These are phyloP conservation scores for Iberis pinnata DNA, from an alignment of 345 rosid species.

Conservation along the genomic window DNA sequence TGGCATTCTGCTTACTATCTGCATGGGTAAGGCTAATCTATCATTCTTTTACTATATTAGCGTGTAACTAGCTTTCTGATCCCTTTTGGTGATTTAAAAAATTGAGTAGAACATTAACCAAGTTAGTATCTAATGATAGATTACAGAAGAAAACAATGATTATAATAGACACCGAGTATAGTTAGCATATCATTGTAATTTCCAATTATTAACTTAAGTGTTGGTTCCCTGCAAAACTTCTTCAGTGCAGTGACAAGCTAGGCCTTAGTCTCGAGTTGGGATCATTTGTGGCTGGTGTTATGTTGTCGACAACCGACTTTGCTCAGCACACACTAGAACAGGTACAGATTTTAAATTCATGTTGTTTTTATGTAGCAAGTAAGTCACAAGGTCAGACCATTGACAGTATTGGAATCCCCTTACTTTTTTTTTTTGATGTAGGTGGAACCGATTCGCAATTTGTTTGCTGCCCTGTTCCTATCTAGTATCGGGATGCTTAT, in stretches of 20 bases:
- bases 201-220: conserved; percentile 5
- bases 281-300: conserved; percentile 97
- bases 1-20: conserved; percentile 95
- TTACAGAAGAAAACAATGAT: not conserved
- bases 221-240: conserved; percentile 30
- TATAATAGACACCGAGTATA: not conserved
- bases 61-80: conserved; percentile 1
- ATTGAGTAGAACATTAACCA: not conserved
- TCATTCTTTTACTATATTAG: not conserved
- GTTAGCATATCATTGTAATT: no score
- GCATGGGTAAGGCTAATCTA: conserved; percentile 80
- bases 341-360: conserved; percentile 34
- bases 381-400: conserved; percentile 1
- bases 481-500: conserved; percentile 99
- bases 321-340: conserved; percentile 94
- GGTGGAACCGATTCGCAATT: conserved; percentile 98
- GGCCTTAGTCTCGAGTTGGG: conserved; percentile 99
- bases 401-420: conserved; percentile 7
- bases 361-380: not conserved
- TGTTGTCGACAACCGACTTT: conserved; percentile 95
- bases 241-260: conserved; percentile 99
- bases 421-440: conserved; percentile 27
- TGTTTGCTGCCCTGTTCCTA: conserved; percentile 93
- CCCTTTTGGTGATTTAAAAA: not conserved
- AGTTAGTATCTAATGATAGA: not conserved